Percentiles rank a stretch among this genome's conserved stretches.
phyloP scores from a whole-genome alignment of 371 early-diverging fungal species.

The Actinomortierella ambigua region DNA sequence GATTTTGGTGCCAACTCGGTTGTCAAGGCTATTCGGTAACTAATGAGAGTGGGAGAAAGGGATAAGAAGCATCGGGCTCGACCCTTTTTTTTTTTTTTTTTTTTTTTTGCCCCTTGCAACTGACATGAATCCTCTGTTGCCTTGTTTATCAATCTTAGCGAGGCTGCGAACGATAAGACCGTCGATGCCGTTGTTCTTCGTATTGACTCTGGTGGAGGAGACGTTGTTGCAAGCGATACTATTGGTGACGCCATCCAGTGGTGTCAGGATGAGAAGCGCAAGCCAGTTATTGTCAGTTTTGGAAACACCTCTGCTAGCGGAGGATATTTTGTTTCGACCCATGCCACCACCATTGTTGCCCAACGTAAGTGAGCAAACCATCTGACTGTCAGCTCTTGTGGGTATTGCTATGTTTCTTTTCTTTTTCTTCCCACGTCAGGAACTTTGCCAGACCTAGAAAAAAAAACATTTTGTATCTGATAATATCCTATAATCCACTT shows the following conservation, averaged over 20 bases:
- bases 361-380: conserved; percentile 50
- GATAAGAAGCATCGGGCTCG: too few species aligned
- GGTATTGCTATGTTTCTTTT: too few species aligned
- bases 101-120: not conserved
- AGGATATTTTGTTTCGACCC: conserved; percentile 57
- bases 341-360: conserved; percentile 57
- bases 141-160: conserved; percentile 7
- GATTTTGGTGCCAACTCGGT: conserved; percentile 50
- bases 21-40: conserved; percentile 47
- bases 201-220: conserved; percentile 66
- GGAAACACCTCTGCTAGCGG: conserved; percentile 65
- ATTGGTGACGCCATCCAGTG: conserved; percentile 57
- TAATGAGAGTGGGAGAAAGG: not conserved
- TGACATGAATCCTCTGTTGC: too few species aligned
- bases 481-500: too few species aligned
- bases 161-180: conserved; percentile 54
- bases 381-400: too few species aligned
- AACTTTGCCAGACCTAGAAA: too few species aligned
- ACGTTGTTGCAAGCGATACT: conserved; percentile 60
- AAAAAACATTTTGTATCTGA: not conserved
- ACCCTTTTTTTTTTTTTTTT: not conserved
- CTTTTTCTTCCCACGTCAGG: too few species aligned
- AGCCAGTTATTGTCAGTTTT: conserved; percentile 63
- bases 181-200: conserved; percentile 62
- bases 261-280: conserved; percentile 50